Conservation (phyloP, 2,329 filamentous ascomycete genomes). For the Ascochyta lentis region DNA sequence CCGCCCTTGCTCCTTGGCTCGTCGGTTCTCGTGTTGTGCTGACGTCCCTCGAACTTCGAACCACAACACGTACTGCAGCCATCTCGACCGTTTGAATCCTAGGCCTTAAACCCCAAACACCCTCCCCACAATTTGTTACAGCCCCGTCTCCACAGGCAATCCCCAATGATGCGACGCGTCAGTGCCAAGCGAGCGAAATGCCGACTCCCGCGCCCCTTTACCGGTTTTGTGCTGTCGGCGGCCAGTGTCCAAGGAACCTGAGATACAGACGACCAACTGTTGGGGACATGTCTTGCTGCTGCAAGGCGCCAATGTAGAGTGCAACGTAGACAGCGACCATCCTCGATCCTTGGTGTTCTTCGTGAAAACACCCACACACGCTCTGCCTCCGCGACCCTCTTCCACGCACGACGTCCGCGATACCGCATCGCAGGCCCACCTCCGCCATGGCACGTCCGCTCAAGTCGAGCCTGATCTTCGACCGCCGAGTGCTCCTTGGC, state of each 20-base stretch:
- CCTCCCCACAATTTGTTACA: constrained; percentile 9
- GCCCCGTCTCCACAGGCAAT: constrained; percentile 1
- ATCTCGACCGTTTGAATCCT: not conserved
- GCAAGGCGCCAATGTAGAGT: constrained; percentile 24
- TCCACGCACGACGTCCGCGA: constrained; percentile 5
- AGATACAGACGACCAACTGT: constrained; percentile 5
- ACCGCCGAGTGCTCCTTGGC: constrained; percentile 33
- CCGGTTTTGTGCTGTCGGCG: constrained; percentile 21
- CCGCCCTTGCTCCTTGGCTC: not conserved
- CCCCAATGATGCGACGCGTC: constrained; percentile 25
- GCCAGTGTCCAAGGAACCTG: constrained; percentile 15
- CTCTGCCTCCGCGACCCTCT: not conserved
- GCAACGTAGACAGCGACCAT: constrained; percentile 5
- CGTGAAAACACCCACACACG: not conserved
- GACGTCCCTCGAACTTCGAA: not conserved
- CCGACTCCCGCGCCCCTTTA: constrained; percentile 30
- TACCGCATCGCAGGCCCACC: constrained; percentile 7
- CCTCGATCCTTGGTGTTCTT: not conserved
- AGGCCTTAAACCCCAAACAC: constrained; percentile 1
- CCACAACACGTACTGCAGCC: not conserved
- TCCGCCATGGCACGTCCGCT: constrained; percentile 31
- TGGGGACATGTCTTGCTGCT: constrained; percentile 16
- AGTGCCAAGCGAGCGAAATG: constrained; percentile 29
- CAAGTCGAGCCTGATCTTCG: constrained; percentile 37
- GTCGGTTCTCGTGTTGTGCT: constrained; percentile 1